These are phyloP conservation scores for Komagataella phaffii DNA, from an alignment of 805 yeast species.

Conservation along the genomic window DNA sequence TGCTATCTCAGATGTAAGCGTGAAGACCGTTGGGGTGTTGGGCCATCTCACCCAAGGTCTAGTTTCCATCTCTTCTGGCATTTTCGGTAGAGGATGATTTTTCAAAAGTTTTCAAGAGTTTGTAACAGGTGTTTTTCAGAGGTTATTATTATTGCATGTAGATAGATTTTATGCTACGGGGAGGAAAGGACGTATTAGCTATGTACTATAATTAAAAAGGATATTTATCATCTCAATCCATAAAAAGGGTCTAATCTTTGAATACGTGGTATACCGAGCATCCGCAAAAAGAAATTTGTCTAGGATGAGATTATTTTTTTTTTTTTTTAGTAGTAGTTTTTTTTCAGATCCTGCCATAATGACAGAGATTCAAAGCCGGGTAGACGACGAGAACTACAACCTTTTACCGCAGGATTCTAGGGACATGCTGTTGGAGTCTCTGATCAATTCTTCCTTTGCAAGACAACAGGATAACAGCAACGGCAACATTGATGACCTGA, in stretches of 20 bases:
- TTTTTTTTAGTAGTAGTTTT: not conserved
- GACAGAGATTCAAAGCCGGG: not conserved
- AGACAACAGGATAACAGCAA: not conserved
- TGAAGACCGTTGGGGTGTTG: slow-evolving; percentile 1
- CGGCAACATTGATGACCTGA: not conserved
- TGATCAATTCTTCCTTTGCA: not conserved
- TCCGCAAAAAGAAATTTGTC: not conserved
- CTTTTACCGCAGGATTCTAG: not conserved
- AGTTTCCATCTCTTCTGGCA: not conserved
- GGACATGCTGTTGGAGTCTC: not conserved
- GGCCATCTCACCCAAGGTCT: not conserved
- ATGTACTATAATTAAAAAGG: not conserved
- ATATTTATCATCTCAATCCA: too few relatives aligned
- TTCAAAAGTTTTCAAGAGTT: not conserved
- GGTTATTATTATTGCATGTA: not conserved
- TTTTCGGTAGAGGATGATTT: not conserved
- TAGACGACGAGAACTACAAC: not conserved
- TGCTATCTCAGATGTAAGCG: slow-evolving; percentile 13
- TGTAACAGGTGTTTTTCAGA: not conserved
- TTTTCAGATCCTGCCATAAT: not conserved
- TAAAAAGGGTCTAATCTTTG: not conserved
- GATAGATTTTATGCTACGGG: not conserved
- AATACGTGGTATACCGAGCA: not conserved
- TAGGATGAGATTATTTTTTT: not conserved
- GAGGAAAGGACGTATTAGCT: not conserved